phyloP scores from a whole-genome alignment of 2,329 filamentous ascomycete species.

The Cercospora sesami region DNA sequence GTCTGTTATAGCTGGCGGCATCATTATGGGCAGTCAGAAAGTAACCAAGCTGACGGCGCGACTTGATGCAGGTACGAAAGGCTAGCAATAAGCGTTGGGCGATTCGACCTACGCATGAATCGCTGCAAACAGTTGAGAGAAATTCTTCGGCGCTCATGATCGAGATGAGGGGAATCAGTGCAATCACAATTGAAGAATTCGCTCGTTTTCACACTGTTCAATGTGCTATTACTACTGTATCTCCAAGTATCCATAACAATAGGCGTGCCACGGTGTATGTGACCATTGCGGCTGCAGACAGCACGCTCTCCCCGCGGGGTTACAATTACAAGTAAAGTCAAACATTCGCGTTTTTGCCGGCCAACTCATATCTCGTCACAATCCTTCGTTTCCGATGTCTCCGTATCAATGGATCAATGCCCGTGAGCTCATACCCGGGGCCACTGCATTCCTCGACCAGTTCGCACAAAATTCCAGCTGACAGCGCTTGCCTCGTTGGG shows the following conservation, averaged over 20 bases:
- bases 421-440: neutral
- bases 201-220: constrained; percentile 12
- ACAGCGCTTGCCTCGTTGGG: neutral
- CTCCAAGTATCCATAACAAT: constrained; percentile 3
- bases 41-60: neutral
- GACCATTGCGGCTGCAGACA: neutral
- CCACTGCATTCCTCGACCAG: neutral
- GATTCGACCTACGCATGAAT: neutral
- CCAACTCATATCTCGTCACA: constrained; percentile 8
- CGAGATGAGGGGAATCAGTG: neutral
- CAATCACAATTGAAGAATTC: neutral
- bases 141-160: neutral
- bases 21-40: neutral
- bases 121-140: neutral
- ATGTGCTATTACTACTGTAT: constrained; percentile 9
- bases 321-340: constrained; percentile 12
- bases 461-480: neutral
- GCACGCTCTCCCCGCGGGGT: constrained; percentile 1
- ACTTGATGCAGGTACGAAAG: constrained; percentile 11
- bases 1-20: constrained; percentile 2
- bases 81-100: neutral
- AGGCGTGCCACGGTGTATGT: neutral
- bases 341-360: neutral
- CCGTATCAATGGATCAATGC: neutral
- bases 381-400: neutral